Evolutionary conservation across 768 basidiomycete species (phyloP).

Genomic region (Mycena indigotica): DNA sequence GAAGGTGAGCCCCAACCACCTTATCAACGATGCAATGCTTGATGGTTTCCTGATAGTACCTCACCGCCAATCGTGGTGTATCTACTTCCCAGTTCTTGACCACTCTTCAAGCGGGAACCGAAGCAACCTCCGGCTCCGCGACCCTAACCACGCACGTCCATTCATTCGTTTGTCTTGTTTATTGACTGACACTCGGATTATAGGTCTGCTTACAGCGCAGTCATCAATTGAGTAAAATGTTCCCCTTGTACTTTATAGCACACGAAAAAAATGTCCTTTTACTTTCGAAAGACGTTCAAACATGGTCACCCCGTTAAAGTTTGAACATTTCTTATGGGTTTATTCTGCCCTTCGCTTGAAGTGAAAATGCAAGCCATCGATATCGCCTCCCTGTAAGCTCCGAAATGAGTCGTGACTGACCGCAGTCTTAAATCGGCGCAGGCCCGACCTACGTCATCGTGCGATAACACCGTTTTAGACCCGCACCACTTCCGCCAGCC

Average conservation of each 20-base stretch:
- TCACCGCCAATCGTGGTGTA: constrained; percentile 49
- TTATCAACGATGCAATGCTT: not conserved
- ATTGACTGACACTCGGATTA: too few species aligned
- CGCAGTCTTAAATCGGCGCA: not conserved
- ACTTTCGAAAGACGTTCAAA: too few species aligned
- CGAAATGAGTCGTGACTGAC: not conserved
- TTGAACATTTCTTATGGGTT: too few species aligned
- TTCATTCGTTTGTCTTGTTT: too few species aligned
- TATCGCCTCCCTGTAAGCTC: too few species aligned
- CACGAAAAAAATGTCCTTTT: not conserved
- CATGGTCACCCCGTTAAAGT: too few species aligned
- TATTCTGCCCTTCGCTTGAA: too few species aligned
- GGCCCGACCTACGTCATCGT: not conserved
- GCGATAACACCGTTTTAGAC: not conserved
- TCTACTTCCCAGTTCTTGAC: constrained; percentile 56
- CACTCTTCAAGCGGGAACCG: constrained; percentile 64
- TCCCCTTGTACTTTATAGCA: not conserved
- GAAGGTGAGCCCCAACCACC: constrained; percentile 33
- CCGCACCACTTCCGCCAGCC: not conserved
- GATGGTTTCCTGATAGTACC: constrained; percentile 42
- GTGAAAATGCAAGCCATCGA: too few species aligned
- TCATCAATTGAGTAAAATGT: not conserved
- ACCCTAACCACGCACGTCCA: constrained; percentile 57
- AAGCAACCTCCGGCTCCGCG: constrained; percentile 61
- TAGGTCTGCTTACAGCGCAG: not conserved